Base-by-base conservation (phyloP, 495 filamentous ascomycete genomes). In the Staphylotrichum tortipilum region DNA sequence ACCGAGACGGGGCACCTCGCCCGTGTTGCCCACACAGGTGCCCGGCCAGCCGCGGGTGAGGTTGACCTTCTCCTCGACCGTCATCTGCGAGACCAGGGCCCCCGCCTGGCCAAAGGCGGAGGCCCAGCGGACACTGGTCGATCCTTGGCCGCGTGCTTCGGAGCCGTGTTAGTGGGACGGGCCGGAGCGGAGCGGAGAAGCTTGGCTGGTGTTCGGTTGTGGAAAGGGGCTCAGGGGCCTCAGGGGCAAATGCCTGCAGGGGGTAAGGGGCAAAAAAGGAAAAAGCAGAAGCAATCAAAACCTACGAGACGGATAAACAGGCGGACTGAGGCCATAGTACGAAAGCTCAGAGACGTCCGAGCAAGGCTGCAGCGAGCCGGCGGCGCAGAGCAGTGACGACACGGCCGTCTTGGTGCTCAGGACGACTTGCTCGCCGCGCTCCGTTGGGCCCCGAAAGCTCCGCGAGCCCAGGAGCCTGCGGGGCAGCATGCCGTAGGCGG, bases 271-370 rank as follows among this genome's bases (percentile, higher is more conserved):
- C n/a, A n/a, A n/a, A n/a, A n/a, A n/a, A n/a, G n/a, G n/a, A n/a
- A n/a, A n/a, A n/a, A n/a, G n/a, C n/a, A n/a, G n/a, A n/a, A n/a
- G n/a, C n/a, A n/a, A n/a, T n/a, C n/a, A n/a, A 52, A 17, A 57
- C 64, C 53, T 56, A 68, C 69, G 78, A 0, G 74, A 72, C 4
- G 78, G 79, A 52, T 78, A 80, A 12, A 81, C 70, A 2, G 73
- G 67, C 1, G 74, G 71, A 29, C 63, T 66, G 15, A 47, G 63
- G 40, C 63, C 63, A 41, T 66, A 66, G 28, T 53, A 64, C 1
- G 63, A 59, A 5, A 64, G 31, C 24, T 66, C 61, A 3, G 62
- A 58, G 7, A 4, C 24, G 24, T 26, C 34, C 15, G 38, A 36
- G 39, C 31, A n/a, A 7, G 39, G 7, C 10, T 36, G 39, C 23